These are phyloP conservation scores for Populus euphratica DNA, from an alignment of 345 rosid species.

Conservation along the genomic window DNA sequence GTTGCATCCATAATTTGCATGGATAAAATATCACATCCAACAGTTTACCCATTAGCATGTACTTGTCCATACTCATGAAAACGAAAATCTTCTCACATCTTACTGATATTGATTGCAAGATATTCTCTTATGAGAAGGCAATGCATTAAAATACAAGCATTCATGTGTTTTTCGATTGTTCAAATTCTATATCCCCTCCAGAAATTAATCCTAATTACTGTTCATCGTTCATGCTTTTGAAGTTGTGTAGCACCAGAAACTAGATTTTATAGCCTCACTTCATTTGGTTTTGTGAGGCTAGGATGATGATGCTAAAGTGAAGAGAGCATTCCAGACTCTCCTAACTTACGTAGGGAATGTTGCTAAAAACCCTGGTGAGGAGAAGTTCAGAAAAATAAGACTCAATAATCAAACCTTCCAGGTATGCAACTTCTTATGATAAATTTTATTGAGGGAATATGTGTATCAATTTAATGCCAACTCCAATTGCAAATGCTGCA, in stretches of 20 bases:
- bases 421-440: slow-evolving; percentile 39
- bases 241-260: neutral
- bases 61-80: too few relatives aligned
- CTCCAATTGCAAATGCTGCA: neutral
- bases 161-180: too few relatives aligned
- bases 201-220: too few relatives aligned
- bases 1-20: too few relatives aligned
- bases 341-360: slow-evolving; percentile 86
- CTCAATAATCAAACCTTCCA: slow-evolving; percentile 83
- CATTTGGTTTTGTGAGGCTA: slow-evolving; percentile 22
- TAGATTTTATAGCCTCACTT: neutral
- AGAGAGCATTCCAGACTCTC: slow-evolving; percentile 97
- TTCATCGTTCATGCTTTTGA: neutral
- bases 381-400: slow-evolving; percentile 91
- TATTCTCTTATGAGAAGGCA: too few relatives aligned
- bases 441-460: neutral
- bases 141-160: too few relatives aligned
- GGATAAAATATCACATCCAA: too few relatives aligned
- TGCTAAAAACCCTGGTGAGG: slow-evolving; percentile 81
- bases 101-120: too few relatives aligned
- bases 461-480: neutral
- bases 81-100: too few relatives aligned
- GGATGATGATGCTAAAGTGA: slow-evolving; percentile 93
- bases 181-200: too few relatives aligned
- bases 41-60: too few relatives aligned